phyloP scores from a whole-genome alignment of 371 early-diverging fungal genomes.

The Dichotomocladium elegans region DNA sequence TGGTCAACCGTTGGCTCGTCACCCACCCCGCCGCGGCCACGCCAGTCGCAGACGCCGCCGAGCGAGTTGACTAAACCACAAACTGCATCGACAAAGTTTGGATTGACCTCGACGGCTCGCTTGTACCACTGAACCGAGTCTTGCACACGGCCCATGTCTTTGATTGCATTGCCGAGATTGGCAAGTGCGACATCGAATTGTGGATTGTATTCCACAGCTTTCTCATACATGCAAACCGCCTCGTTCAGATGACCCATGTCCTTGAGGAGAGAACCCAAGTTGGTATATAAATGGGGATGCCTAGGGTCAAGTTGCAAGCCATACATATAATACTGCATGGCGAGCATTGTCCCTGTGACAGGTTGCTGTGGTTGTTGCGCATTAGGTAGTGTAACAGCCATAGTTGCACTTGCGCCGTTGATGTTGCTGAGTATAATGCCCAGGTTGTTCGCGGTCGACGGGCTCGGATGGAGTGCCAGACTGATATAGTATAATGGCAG shows the following conservation, averaged over 20 bases:
- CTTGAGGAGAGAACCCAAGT: conserved; percentile 84
- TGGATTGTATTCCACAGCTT: conserved; percentile 83
- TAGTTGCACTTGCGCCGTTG: conserved; percentile 53
- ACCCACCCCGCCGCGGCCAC: conserved; percentile 66
- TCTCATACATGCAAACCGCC: conserved; percentile 85
- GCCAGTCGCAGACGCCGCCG: conserved; percentile 90
- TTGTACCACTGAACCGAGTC: conserved; percentile 85
- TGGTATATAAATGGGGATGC: conserved; percentile 89
- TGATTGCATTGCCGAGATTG: conserved; percentile 87
- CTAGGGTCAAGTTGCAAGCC: conserved; percentile 79
- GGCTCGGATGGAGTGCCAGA: conserved; percentile 75
- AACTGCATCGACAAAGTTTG: conserved; percentile 89
- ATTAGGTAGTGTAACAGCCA: conserved; percentile 39
- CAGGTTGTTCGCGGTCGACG: conserved; percentile 87
- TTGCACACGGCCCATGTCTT: conserved; percentile 85
- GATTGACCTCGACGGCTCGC: conserved; percentile 82
- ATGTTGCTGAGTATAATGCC: conserved; percentile 80
- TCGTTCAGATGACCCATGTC: conserved; percentile 83
- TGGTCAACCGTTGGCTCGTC: conserved; percentile 37
- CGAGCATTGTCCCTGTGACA: conserved; percentile 66
- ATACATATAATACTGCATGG: conserved; percentile 83
- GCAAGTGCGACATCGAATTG: conserved; percentile 89
- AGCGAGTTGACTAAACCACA: conserved; percentile 87
- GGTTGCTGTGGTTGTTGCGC: conserved; percentile 32
- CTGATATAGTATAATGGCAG: conserved; percentile 83